Percentiles rank a stretch among this genome's conserved stretches.
Evolutionary conservation across 1,284 basidiomycete genomes (phyloP).

Genomic region (Singerocomus inundabilis): DNA sequence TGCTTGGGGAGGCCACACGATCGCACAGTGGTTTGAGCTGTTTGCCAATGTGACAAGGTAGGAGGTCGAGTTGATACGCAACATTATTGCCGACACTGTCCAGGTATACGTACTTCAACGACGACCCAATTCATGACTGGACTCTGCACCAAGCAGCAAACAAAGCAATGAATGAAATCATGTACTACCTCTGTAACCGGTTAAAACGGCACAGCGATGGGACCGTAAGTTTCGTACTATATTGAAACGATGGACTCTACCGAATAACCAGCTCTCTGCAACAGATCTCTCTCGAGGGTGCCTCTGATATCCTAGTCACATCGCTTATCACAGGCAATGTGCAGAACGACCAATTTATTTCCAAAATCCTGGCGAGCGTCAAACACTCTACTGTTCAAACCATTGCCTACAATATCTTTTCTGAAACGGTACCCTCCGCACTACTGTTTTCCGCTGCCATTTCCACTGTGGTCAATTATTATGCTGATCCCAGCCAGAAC

Average conservation of each 20-base stretch:
- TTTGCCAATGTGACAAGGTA: slow-evolving; percentile 58
- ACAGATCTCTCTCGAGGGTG: slow-evolving; percentile 22
- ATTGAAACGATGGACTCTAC: background rate
- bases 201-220: slow-evolving; percentile 28
- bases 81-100: background rate
- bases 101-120: slow-evolving; percentile 66
- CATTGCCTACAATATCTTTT: slow-evolving; percentile 39
- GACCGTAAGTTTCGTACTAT: slow-evolving; percentile 20
- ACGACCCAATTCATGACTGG: slow-evolving; percentile 58
- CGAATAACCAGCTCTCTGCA: background rate
- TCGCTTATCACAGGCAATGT: slow-evolving; percentile 27
- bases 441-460: slow-evolving; percentile 55
- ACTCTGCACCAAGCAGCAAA: slow-evolving; percentile 48
- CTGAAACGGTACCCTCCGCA: slow-evolving; percentile 49
- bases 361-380: slow-evolving; percentile 10
- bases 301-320: slow-evolving; percentile 22
- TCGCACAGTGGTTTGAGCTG: slow-evolving; percentile 47
- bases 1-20: slow-evolving; percentile 47
- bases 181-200: slow-evolving; percentile 41
- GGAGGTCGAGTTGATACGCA: background rate
- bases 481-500: slow-evolving; percentile 44
- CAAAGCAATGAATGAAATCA: slow-evolving; percentile 42
- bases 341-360: slow-evolving; percentile 24
- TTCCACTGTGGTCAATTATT: slow-evolving; percentile 63
- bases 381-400: slow-evolving; percentile 2